Conservation (phyloP, 176 grass and related monocot species). For the Aegilops sharonensis region DNA sequence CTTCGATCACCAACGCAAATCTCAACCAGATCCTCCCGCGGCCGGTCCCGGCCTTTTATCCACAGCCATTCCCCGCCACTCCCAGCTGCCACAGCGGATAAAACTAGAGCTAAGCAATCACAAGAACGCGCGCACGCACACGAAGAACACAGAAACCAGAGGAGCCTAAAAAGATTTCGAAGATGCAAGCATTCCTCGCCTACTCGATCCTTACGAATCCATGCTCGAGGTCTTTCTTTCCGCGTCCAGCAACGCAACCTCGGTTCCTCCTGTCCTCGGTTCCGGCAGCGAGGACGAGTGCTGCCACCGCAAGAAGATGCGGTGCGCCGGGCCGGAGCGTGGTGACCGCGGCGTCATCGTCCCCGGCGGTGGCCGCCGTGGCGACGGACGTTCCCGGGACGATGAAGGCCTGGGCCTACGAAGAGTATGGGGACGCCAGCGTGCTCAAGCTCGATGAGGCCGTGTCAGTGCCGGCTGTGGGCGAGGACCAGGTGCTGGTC, state of each 20-base stretch:
- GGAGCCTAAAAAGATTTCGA: not conserved
- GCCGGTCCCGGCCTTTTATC: not conserved
- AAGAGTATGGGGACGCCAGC: slow-evolving; percentile 70
- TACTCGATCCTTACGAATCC: slow-evolving; percentile 33
- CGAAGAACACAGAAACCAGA: not conserved
- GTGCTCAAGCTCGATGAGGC: slow-evolving; percentile 59
- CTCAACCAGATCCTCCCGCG: not conserved
- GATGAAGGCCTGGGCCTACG: slow-evolving; percentile 91
- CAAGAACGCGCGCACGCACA: not conserved
- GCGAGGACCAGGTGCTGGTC: slow-evolving; percentile 80
- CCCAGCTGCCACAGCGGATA: slow-evolving; percentile 4
- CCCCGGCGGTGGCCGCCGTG: not conserved
- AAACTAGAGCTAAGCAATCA: not conserved
- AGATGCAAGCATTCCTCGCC: slow-evolving; percentile 46
- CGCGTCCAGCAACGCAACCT: not conserved
- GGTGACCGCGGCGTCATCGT: slow-evolving; percentile 12
- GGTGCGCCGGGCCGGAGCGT: not conserved
- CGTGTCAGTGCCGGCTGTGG: slow-evolving; percentile 50
- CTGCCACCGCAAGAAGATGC: not conserved
- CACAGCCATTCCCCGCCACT: slow-evolving; percentile 24
- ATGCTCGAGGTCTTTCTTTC: slow-evolving; percentile 23
- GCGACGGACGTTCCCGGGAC: slow-evolving; percentile 29
- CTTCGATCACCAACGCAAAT: not conserved
- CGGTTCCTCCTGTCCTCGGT: not conserved
- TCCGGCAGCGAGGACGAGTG: not conserved